Conservation (phyloP, 495 filamentous ascomycete genomes). For the Talaromyces wortmannii region DNA sequence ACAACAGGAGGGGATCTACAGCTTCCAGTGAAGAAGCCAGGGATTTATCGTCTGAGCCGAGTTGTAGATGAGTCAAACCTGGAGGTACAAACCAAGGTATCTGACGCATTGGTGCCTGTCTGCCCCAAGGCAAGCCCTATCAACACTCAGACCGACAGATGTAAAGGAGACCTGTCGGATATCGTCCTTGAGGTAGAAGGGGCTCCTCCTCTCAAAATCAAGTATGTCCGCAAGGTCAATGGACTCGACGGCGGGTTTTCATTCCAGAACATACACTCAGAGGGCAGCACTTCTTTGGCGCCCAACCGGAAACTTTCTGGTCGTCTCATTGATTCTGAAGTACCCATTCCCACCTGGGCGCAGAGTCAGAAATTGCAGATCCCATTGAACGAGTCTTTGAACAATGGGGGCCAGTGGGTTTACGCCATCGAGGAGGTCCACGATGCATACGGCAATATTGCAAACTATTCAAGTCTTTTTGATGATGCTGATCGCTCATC, state of each 20-base stretch:
- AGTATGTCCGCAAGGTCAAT: constrained; percentile 81
- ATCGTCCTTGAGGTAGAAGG: constrained; percentile 75
- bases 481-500: constrained; percentile 53
- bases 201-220: constrained; percentile 84
- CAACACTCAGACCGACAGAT: constrained; percentile 56
- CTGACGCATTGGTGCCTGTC: constrained; percentile 70
- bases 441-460: constrained; percentile 82
- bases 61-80: constrained; percentile 90
- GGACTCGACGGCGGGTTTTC: constrained; percentile 65
- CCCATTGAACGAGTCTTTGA: constrained; percentile 82
- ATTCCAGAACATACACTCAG: constrained; percentile 86
- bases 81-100: constrained; percentile 70
- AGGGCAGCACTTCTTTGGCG: constrained; percentile 74
- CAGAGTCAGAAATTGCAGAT: constrained; percentile 65
- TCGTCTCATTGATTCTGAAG: constrained; percentile 43
- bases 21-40: constrained; percentile 69
- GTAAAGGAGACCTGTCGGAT: constrained; percentile 80
- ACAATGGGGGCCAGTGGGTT: constrained; percentile 67
- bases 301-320: constrained; percentile 45
- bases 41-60: constrained; percentile 74
- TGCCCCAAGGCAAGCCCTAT: constrained; percentile 76
- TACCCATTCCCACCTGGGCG: constrained; percentile 70
- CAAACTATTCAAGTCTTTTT: constrained; percentile 60
- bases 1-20: constrained; percentile 46
- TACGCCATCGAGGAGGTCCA: constrained; percentile 88